Evolutionary conservation across 2,329 filamentous ascomycete species (phyloP), one percentile per base, ranked within the genome.

Genomic region (Colletotrichum karsti): DNA sequence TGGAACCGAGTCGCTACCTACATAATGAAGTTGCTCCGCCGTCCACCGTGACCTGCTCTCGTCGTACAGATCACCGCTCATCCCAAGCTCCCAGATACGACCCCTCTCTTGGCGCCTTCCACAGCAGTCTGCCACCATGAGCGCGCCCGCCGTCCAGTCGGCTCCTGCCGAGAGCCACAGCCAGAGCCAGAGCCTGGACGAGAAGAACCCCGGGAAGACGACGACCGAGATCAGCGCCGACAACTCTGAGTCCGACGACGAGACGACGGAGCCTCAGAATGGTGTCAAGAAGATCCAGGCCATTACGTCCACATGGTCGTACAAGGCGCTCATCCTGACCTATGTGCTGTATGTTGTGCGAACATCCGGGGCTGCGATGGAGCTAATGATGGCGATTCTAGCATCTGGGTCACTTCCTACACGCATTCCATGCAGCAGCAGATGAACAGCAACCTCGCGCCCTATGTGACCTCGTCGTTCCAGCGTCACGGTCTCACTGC

Each of bases 401-500:
- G 82, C 33, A 78, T 84, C 57, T 85, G 79, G 71, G 69, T 83
- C 2, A 77, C 85, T 63, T 79, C 80, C 55, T 81, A 85, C 60
- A 78, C 82, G 55, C 79, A 81, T 58, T 80, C 79, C 26, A 74
- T 85, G 22, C 79, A 82, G 53, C 77, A 77, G 5, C 76, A 77
- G 57, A 78, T 83, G 59, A 78, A 78, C 8, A 61, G 72, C 13
- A 75, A 75, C 5, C 71, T 79, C 18, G 58, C 69, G 2, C 69
- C 76, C 7, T 79, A 76, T 61, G 80, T 84, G 54, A 78, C 74
- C 6, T 76, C 73, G 54, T 72, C 69, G 9, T 88, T 85, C 71
- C 73, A 77, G 15, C 71, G 77, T 5, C 85, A 87, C 70, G 85
- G 83, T 4, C 77, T 88, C 15, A 75, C 84, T 18, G 78, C 81